These are phyloP conservation scores for Anthoceros angustus DNA, from an alignment of 225 moss, liverwort and hornwort species.

Conservation along the genomic window DNA sequence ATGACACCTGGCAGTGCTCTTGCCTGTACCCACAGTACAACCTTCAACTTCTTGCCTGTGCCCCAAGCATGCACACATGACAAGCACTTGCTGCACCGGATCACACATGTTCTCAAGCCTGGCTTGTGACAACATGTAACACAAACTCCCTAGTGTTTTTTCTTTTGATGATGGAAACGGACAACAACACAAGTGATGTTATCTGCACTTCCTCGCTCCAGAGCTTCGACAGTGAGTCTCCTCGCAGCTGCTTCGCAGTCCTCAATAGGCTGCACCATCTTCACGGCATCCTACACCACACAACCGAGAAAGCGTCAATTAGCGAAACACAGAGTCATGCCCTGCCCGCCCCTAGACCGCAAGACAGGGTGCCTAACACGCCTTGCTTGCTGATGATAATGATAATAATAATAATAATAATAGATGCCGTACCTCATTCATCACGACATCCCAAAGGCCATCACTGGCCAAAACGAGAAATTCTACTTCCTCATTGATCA, in stretches of 20 bases:
- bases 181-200: slow-evolving; percentile 93
- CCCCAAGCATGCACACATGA: not conserved
- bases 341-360: not conserved
- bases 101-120: not conserved
- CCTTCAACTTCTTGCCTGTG: not conserved
- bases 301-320: not conserved
- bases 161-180: slow-evolving; percentile 52
- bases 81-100: not conserved
- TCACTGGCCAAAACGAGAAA: slow-evolving; percentile 95
- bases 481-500: slow-evolving; percentile 50
- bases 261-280: slow-evolving; percentile 62
- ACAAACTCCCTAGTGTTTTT: slow-evolving; percentile 4
- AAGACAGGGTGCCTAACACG: not conserved
- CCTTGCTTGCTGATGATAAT: not conserved
- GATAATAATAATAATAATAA: not conserved
- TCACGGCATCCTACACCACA: slow-evolving; percentile 67
- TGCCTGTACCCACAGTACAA: no score
- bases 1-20: not conserved
- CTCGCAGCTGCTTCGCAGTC: slow-evolving; percentile 69
- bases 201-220: slow-evolving; percentile 89
- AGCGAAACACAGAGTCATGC: not conserved
- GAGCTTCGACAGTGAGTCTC: slow-evolving; percentile 75
- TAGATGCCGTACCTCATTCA: slow-evolving; percentile 43
- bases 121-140: not conserved
- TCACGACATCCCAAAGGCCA: slow-evolving; percentile 89